A percentile compares a stretch with the other conserved stretches of the same genome.
phyloP scores from a whole-genome alignment of 139 green algal genomes.

The Coelastrella sp. region DNA sequence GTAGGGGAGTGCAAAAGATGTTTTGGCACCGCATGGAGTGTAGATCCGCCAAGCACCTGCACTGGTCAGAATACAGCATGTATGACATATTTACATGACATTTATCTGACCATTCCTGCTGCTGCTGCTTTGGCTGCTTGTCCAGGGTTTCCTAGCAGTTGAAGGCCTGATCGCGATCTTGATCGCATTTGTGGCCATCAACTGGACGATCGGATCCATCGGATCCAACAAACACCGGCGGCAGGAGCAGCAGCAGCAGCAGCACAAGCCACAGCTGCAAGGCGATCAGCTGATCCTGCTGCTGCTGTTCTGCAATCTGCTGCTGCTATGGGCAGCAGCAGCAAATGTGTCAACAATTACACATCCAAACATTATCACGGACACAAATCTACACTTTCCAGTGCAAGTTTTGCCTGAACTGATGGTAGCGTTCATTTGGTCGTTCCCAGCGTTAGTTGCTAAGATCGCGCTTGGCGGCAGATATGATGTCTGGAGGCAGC shows the following conservation, averaged over 20 bases:
- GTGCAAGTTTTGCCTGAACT: background rate
- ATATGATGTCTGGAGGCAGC: constrained; percentile 1
- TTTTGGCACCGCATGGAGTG: constrained; percentile 51
- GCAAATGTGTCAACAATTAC: background rate
- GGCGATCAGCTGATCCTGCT: constrained; percentile 7
- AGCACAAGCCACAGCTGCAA: background rate
- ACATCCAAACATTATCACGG: background rate
- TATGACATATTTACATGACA: background rate
- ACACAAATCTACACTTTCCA: background rate
- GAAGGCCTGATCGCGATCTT: background rate
- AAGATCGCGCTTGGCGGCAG: background rate
- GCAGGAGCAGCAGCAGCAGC: background rate
- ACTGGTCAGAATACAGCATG: background rate
- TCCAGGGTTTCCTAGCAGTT: constrained; percentile 20
- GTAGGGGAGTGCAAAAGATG: constrained; percentile 45
- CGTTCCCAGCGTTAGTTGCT: background rate
- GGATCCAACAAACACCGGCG: background rate
- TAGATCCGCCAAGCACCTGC: constrained; percentile 47
- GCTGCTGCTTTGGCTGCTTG: background rate
- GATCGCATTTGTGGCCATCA: background rate
- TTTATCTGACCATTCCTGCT: background rate
- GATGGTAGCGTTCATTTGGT: background rate
- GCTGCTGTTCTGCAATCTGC: background rate
- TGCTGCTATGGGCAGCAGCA: constrained; percentile 2
- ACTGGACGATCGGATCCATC: background rate